Conservation (phyloP, 495 filamentous ascomycete genomes). For the Penicillium antarcticum region DNA sequence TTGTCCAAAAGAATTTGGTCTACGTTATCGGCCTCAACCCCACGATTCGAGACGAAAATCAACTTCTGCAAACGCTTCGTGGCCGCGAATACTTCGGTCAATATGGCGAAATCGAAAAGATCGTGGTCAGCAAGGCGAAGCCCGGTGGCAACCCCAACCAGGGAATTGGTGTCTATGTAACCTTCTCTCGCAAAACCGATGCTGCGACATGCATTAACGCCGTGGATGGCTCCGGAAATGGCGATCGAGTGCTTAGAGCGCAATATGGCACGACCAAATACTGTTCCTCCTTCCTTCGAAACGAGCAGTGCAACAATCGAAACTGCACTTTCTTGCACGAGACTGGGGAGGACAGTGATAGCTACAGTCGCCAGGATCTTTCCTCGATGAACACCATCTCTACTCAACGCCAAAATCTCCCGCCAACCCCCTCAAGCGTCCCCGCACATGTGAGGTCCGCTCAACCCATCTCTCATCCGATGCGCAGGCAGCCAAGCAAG, state of each 20-base stretch:
- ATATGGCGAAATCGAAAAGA: constrained; percentile 97
- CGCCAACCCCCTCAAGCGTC: constrained; percentile 21
- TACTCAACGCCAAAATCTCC: constrained; percentile 58
- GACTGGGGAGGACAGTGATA: constrained; percentile 93
- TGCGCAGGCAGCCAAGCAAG: constrained; percentile 70
- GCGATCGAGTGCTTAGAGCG: constrained; percentile 79
- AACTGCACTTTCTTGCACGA: constrained; percentile 98
- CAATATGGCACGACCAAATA: constrained; percentile 99
- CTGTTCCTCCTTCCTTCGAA: constrained; percentile 92
- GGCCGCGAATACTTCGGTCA: constrained; percentile 93
- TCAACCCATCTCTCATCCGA: constrained; percentile 61
- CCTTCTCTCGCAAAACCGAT: constrained; percentile 83
- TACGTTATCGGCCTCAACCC: constrained; percentile 95
- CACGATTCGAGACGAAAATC: constrained; percentile 82
- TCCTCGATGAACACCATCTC: constrained; percentile 91
- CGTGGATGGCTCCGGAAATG: constrained; percentile 89
- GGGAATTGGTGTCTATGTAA: constrained; percentile 95
- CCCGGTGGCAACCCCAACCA: constrained; percentile 66
- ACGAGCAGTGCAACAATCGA: constrained; percentile 88
- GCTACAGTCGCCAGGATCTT: constrained; percentile 90
- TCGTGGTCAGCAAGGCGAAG: constrained; percentile 95
- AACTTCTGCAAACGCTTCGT: constrained; percentile 77
- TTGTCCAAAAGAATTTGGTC: constrained; percentile 97
- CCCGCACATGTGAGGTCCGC: constrained; percentile 21
- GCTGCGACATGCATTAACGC: constrained; percentile 84